Percentiles rank a stretch among this genome's conserved stretches.
Evolutionary conservation across 257 asterid species (phyloP).

Genomic region (Plectranthus barbatus): DNA sequence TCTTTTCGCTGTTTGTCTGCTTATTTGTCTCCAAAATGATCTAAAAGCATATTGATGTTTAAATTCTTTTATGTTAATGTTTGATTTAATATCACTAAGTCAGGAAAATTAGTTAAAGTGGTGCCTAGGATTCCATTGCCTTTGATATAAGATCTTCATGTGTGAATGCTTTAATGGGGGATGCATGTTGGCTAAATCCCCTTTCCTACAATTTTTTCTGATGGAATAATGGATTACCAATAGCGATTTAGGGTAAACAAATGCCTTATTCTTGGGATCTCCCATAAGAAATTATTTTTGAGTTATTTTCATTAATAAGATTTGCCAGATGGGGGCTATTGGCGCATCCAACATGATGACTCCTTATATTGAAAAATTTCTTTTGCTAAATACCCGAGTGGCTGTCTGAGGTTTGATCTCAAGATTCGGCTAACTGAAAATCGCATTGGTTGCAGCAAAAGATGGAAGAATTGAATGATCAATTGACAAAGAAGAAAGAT

Average conservation of each 20-base stretch:
- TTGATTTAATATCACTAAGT: background rate
- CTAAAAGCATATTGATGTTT: background rate
- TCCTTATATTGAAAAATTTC: background rate
- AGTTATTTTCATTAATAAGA: background rate
- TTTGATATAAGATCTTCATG: background rate
- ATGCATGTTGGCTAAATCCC: no score
- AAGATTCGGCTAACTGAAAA: slow-evolving; percentile 14
- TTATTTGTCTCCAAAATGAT: slow-evolving; percentile 6
- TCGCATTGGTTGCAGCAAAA: slow-evolving; percentile 46
- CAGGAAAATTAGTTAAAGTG: background rate
- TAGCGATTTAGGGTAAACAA: background rate
- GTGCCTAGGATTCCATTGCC: slow-evolving; percentile 3
- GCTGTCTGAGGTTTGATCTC: slow-evolving; percentile 4
- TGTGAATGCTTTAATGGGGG: background rate
- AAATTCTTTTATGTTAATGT: background rate
- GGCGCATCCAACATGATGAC: background rate
- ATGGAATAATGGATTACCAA: background rate
- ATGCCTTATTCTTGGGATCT: slow-evolving; percentile 4
- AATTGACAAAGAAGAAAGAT: slow-evolving; percentile 48
- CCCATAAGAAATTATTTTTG: background rate
- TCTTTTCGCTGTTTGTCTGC: background rate
- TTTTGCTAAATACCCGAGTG: slow-evolving; percentile 11
- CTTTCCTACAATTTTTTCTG: background rate
- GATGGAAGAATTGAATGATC: slow-evolving; percentile 48
- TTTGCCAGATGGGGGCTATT: background rate